Evolutionary conservation across 2,329 filamentous ascomycete species (phyloP).

Genomic region (Monilinia fructigena): DNA sequence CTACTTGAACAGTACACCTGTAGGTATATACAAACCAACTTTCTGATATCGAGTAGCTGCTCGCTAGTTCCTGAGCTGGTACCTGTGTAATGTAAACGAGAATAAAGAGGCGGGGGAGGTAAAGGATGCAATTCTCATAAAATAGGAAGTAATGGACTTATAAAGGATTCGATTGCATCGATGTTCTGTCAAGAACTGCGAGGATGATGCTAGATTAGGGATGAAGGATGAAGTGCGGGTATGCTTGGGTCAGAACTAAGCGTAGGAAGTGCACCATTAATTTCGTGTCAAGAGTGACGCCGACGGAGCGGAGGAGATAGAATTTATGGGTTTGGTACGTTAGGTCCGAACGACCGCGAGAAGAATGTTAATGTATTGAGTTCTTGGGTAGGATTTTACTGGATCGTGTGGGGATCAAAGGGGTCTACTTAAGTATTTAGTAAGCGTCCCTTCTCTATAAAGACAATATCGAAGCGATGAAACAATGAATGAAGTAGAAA

Average conservation of each 20-base stretch:
- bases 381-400: not conserved
- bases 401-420: not conserved
- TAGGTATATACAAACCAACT: no score
- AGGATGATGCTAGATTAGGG: no score
- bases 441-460: not conserved
- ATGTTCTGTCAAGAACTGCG: no score
- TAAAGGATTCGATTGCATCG: no score
- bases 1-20: no score
- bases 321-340: not conserved
- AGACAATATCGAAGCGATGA: not conserved
- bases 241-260: no score
- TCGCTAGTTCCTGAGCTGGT: no score
- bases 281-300: no score
- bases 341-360: not conserved
- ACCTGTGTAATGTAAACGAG: not conserved
- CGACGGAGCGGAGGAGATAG: not conserved
- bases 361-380: not conserved
- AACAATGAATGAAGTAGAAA: not conserved
- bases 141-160: no score
- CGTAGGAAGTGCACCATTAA: no score
- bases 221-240: no score
- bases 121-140: not conserved
- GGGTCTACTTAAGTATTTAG: not conserved
- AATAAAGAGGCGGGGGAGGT: not conserved
- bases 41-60: no score